Base-by-base conservation (phyloP, 2,329 filamentous ascomycete species). In the Pestalotiopsis sp. region DNA sequence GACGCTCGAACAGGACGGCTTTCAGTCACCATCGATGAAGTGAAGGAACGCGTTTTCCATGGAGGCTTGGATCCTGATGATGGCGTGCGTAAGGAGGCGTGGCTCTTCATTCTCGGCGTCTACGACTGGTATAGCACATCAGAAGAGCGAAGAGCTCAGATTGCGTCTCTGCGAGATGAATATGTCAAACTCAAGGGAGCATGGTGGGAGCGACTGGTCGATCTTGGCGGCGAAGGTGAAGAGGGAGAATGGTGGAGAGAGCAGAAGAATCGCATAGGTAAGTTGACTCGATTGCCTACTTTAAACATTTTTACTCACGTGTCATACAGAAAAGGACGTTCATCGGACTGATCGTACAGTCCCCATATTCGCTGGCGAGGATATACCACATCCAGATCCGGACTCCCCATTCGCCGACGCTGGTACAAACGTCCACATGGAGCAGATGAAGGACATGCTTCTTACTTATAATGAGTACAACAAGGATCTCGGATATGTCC, bases 391-490 rank as follows among this genome's bases (percentile, higher is more conserved):
- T 77, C 97, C 96, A 0, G 96, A 99, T 75, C 96, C 96, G 0
- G 93, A 95, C 70, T 98, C 95, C 0, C 95, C 96, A 0, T 99
- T 98, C 79, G 93, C 95, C 13, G 93, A 95, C 59, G 89, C 91
- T 3, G 96, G 96, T 71, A 99, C 96, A 61, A 99, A 99, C 75
- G 95, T 98, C 5, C 96, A 99, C 80, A 88, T 99, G 71, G 96
- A 99, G 81, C 96, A 99, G 83, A 93, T 99, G 89, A 99, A 99
- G 82, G 96, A 99, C 79, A 97, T 99, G 93, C 90, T 99, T 0
- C 87, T 99, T 20, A 98, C 96, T 0, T 99, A 99, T 80, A 98
- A 99, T 78, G 96, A 99, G 81, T 97, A 97, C 82, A 99, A 99
- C 82, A 93, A 91, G 69, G 93, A 96, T 69, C 87, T 99, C 2